A percentile compares a stretch with the other conserved stretches of the same genome.
phyloP scores from a whole-genome alignment of 139 green algal species.

The Chlorella sp. region DNA sequence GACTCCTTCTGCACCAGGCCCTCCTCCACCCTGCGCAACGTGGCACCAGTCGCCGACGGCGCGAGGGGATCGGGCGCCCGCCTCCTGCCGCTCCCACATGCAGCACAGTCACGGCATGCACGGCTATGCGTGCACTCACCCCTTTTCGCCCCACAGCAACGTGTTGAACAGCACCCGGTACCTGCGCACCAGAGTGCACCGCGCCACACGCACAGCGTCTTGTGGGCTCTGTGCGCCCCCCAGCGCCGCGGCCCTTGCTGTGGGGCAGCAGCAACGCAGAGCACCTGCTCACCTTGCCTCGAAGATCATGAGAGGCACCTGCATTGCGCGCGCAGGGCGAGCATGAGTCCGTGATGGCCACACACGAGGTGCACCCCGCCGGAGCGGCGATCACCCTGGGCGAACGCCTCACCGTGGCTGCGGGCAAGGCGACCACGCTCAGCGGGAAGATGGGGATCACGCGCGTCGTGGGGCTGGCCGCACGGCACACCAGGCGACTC shows the following conservation, averaged over 20 bases:
- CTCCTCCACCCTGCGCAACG: slow-evolving; percentile 44
- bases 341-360: not conserved
- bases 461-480: too few relatives aligned
- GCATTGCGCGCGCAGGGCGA: not conserved
- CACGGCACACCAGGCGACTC: too few relatives aligned
- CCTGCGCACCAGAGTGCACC: too few relatives aligned
- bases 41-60: not conserved
- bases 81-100: not conserved
- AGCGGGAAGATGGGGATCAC: slow-evolving; percentile 60
- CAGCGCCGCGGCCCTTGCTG: too few relatives aligned
- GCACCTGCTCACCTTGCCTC: too few relatives aligned
- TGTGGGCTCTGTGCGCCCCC: too few relatives aligned
- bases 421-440: slow-evolving; percentile 48
- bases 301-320: slow-evolving; percentile 58
- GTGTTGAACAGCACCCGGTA: slow-evolving; percentile 59
- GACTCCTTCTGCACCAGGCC: slow-evolving; percentile 56
- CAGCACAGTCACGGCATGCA: not conserved
- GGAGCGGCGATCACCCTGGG: not conserved
- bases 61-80: not conserved
- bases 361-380: not conserved
- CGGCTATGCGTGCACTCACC: slow-evolving; percentile 15
- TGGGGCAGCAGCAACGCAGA: too few relatives aligned
- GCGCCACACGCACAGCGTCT: too few relatives aligned
- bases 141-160: slow-evolving; percentile 25
- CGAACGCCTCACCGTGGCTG: slow-evolving; percentile 11